Conservation (phyloP, 2,329 filamentous ascomycete species). For the Metarhizium anisopliae region DNA sequence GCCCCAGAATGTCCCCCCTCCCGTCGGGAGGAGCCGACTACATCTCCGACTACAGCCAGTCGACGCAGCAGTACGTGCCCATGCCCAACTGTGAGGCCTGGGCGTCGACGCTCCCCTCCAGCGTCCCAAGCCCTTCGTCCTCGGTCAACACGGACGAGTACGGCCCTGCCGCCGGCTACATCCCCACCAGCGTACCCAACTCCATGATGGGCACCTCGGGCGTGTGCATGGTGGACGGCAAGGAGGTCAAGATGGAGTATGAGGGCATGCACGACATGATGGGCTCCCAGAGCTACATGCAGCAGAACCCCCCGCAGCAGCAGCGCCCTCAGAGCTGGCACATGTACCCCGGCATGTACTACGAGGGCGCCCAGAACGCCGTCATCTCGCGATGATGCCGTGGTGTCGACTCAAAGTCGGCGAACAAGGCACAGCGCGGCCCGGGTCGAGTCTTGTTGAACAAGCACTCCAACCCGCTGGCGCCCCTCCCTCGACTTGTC, state of each 20-base stretch:
- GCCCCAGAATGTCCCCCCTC: conserved; percentile 36
- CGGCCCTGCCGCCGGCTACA: conserved; percentile 29
- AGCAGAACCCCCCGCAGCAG: conserved; percentile 16
- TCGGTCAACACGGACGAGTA: conserved; percentile 40
- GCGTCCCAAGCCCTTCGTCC: conserved; percentile 43
- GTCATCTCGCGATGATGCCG: conserved; percentile 8
- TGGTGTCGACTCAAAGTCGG: neutral
- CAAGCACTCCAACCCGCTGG: neutral
- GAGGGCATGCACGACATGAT: conserved; percentile 24
- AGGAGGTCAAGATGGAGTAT: conserved; percentile 31
- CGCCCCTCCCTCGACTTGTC: neutral
- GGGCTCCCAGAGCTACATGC: conserved; percentile 15
- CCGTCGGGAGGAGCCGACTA: conserved; percentile 31
- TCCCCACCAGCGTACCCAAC: conserved; percentile 39
- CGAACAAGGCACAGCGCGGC: neutral
- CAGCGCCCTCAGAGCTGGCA: conserved; percentile 21
- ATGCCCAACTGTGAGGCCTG: conserved; percentile 37
- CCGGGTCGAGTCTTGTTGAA: neutral
- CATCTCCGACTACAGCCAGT: conserved; percentile 31
- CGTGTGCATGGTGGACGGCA: conserved; percentile 18
- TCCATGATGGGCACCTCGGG: conserved; percentile 24
- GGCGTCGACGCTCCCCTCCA: conserved; percentile 36
- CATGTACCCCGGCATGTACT: conserved; percentile 24
- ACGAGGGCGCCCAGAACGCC: conserved; percentile 10
- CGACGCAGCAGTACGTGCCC: conserved; percentile 23